Base-by-base conservation (phyloP, 805 yeast genomes). In the Ogataea philodendri region DNA sequence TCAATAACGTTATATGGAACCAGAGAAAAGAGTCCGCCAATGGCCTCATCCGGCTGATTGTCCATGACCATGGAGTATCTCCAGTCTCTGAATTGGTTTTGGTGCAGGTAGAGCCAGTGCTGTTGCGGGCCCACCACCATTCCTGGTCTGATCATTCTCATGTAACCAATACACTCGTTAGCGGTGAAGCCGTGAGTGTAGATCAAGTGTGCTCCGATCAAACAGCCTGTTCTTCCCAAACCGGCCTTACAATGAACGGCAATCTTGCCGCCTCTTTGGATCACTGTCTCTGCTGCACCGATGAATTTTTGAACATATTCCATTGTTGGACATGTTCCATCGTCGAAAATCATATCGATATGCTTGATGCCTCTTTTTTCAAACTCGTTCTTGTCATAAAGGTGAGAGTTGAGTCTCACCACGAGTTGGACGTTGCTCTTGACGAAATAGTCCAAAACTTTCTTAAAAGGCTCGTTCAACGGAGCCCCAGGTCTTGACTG, bases 61-160 rank as follows among this genome's bases (percentile, higher is more conserved):
- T 87, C 87, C 21, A 88, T 56, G 13, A 79, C 79, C 95, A 84
- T 88, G 8, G 96, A 87, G 51, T 81, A 85, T 59, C 87, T 76
- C 97, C 98, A 93, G 53, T 88, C 96, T 53, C 97, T 74, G 61
- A 93, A 93, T 49, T 89, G 96, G 60, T 87, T 81, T 62, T 93
- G 98, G 59, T 93, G 96, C 45, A 93, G 72, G 56, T 93, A 93
- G 41, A 93, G 70, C 98, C 98, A 93, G 65, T 93, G 98, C 59
- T 93, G 98, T 62, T 93, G 98, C 2, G 98, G 98, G 0, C 98
- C 98, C 19, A 93, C 98, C n/a, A 93, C 97, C 98, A 93, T 93
- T 26, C 98, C 98, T 0, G 98, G 98, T 49, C 98, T 76, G 45
- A 93, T 72, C 76, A 93, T 84, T 59, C 98, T 74, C 90, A 93